Base-by-base conservation (phyloP, 371 early-diverging fungal species). In the Mucor velutinosus region DNA sequence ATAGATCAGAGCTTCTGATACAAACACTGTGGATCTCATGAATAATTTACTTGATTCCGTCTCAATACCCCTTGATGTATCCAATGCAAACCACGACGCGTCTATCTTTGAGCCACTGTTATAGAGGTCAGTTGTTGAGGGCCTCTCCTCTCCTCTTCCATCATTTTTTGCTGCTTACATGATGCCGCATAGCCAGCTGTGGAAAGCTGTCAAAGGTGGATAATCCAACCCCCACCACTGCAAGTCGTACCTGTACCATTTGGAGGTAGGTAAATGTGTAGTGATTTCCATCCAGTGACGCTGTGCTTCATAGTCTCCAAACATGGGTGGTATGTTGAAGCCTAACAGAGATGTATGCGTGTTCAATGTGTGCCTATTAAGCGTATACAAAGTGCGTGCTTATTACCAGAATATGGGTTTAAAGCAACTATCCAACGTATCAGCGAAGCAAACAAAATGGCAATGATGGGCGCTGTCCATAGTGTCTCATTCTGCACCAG, bases 241-340 rank as follows among this genome's bases (percentile, higher is more conserved):
- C 29, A 93, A 81, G 66, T 92, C 91, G 76, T 95, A 94, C 21
- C 77, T 80, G 76, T 98, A 98, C 99, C 99, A 98, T 65, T 90
- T 72, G 12, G 72, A 70, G 14, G 83, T 67, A 0, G 96, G 94
- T 56, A 96, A 73, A 66, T 94, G 89, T 5, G 78, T 69, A 0
- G 97, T 96, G 35, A 97, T 78, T 76, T 97, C 97, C 91, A 98
- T 91, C 97, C 97, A 98, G 77, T 98, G 97, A 27, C 99, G 85
- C 72, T 98, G 99, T 5, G 99, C 97, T 72, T 98, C 97, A 79
- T 95, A 98, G 80, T 98, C 99, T 32, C 99, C 99, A 77, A 76
- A 93, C 73, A 92, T 75, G 12, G 97, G 98, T 4, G 93, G 90
- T 12, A 75, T 80, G 27, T 76, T 75, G 41, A 60, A 74, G 21